These are phyloP conservation scores for Pichia exigua DNA, from an alignment of 805 yeast genomes.

Conservation along the genomic window DNA sequence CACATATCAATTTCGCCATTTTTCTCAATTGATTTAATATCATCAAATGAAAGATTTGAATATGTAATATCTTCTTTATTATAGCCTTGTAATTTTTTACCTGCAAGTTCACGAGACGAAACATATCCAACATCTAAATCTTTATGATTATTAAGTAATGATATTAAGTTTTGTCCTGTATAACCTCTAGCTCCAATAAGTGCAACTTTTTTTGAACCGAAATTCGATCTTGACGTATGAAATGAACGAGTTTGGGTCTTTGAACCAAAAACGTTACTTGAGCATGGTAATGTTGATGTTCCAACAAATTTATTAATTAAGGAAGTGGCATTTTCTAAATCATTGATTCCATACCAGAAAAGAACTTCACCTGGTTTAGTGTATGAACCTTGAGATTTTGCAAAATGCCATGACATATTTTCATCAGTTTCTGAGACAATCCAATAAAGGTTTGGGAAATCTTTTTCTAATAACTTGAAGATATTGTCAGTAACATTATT, in stretches of 20 bases:
- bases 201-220: slow-evolving; percentile 49
- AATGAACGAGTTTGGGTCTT: slow-evolving; percentile 22
- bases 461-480: slow-evolving; percentile 72
- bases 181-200: slow-evolving; percentile 97
- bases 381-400: slow-evolving; percentile 90
- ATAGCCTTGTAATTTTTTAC: slow-evolving; percentile 82
- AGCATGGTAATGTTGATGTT: slow-evolving; percentile 20
- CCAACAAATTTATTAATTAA: slow-evolving; percentile 48
- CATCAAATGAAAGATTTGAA: slow-evolving; percentile 82
- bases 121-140: slow-evolving; percentile 84
- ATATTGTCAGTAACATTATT: slow-evolving; percentile 95
- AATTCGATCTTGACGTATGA: slow-evolving; percentile 17
- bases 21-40: slow-evolving; percentile 70
- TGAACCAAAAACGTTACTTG: slow-evolving; percentile 45
- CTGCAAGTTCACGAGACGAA: slow-evolving; percentile 89
- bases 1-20: slow-evolving; percentile 81
- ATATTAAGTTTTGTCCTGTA: slow-evolving; percentile 90
- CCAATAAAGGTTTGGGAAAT: slow-evolving; percentile 76
- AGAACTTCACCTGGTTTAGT: slow-evolving; percentile 80
- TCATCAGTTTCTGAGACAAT: slow-evolving; percentile 83
- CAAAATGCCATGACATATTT: slow-evolving; percentile 85
- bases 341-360: slow-evolving; percentile 88
- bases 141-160: slow-evolving; percentile 82
- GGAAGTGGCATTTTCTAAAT: slow-evolving; percentile 51
- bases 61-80: slow-evolving; percentile 72